Conservation (phyloP, 345 rosid species). For the Melastoma malabathricum region DNA sequence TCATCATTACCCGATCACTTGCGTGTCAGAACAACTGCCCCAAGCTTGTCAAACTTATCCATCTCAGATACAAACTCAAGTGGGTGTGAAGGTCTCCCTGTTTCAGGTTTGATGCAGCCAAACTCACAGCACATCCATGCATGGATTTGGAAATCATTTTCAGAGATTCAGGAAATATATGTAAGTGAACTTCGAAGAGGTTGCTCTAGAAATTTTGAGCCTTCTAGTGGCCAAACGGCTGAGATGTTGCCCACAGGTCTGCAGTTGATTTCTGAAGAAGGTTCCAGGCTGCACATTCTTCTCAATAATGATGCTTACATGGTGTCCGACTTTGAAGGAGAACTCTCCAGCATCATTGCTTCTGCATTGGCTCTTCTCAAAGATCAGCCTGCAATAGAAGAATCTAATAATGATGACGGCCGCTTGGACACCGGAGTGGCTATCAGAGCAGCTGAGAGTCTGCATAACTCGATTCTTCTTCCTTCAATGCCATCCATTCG, state of each 20-base stretch:
- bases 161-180: conserved; percentile 45
- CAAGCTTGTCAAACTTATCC: conserved; percentile 14
- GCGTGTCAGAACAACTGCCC: conserved; percentile 23
- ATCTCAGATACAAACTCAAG: conserved; percentile 9
- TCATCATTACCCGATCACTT: conserved; percentile 13
- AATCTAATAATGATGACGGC: conserved; percentile 16
- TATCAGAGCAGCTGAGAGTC: conserved; percentile 17
- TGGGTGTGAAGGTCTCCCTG: conserved; percentile 17
- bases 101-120: conserved; percentile 14
- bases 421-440: conserved; percentile 17
- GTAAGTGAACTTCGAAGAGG: conserved; percentile 49
- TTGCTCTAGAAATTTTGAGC: conserved; percentile 40
- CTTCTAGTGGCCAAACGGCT: conserved; percentile 21
- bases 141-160: conserved; percentile 83
- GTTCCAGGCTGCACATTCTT: conserved; percentile 60
- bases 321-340: conserved; percentile 78
- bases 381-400: conserved; percentile 19
- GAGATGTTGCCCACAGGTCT: conserved; percentile 30
- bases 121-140: conserved; percentile 31
- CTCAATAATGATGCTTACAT: conserved; percentile 35
- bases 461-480: conserved; percentile 15
- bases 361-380: conserved; percentile 60
- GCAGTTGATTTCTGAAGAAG: conserved; percentile 62
- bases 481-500: conserved; percentile 22
- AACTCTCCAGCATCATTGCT: conserved; percentile 84